Base-by-base conservation (phyloP, 495 filamentous ascomycete species). In the Cercophora samala region DNA sequence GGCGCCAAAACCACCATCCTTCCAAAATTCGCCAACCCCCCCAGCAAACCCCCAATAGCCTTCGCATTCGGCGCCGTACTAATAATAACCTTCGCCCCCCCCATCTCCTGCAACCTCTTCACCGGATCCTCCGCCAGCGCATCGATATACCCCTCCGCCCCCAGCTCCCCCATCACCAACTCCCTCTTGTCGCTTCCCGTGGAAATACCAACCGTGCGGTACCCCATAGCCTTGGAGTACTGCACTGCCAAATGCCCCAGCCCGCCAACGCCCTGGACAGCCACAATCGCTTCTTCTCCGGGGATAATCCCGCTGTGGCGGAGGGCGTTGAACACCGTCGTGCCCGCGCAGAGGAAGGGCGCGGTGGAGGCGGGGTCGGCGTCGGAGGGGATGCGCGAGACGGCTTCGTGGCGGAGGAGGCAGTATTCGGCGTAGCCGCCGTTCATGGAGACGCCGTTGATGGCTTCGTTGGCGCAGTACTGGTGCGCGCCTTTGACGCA, bases 251-350 rank as follows among this genome's bases (percentile, higher is more conserved):
- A 13, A 46, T 46, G 37, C 5, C 37, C 37, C 9, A 46, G 11
- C 8, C 37, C 37, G 2, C 37, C 37, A 13, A 46, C 37, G 37
- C 37, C 37, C 15, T 46, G 37, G 15, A 46, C 70, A 19, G 85
- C 87, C 13, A 91, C 87, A 4, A 81, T 73, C 25, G 80, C 82
- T 18, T 88, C 88, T 0, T 82, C 77, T n/a, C 80, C 74, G 53
- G 90, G 79, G 21, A 82, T 77, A 79, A 87, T 81, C 63, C 84
- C 82, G 37, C 37, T 46, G 37, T 46, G 37, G 26, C 88, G 83
- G 62, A 91, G 87, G 4, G 81, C 81, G 76, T 90, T 90, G 82
- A 90, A 91, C 25, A 87, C 86, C 13, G 88, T 89, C 37, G 89
- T 82, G 46, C 88, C 88, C 0, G 89, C 88, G 74, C 89, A 91